phyloP scores from a whole-genome alignment of 176 grass and related monocot species.

The Musa schizocarpa region DNA sequence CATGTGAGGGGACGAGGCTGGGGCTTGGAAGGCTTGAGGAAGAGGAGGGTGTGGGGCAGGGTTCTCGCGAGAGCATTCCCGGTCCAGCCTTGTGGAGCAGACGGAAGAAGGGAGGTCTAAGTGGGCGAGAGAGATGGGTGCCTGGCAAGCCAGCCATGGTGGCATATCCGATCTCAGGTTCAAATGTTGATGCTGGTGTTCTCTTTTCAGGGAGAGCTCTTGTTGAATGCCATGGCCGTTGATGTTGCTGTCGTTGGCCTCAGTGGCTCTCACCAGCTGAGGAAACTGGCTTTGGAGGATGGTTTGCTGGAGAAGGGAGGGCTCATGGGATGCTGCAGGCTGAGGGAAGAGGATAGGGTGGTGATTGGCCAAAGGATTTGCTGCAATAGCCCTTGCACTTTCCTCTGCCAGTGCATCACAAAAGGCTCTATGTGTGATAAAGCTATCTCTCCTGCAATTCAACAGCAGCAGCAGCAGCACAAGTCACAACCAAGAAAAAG shows the following conservation, averaged over 20 bases:
- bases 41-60: not conserved
- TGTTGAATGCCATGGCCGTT: conserved; percentile 29
- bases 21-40: conserved; percentile 9
- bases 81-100: conserved; percentile 23
- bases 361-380: conserved; percentile 24
- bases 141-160: conserved; percentile 31
- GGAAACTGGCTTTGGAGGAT: conserved; percentile 29
- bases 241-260: not conserved
- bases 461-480: not conserved
- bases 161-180: conserved; percentile 18
- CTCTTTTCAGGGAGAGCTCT: conserved; percentile 40
- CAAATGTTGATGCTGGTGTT: conserved; percentile 32
- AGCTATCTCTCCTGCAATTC: conserved; percentile 61
- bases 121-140: not conserved
- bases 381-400: conserved; percentile 61
- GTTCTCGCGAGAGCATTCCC: conserved; percentile 33
- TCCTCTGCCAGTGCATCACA: conserved; percentile 94
- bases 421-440: conserved; percentile 96
- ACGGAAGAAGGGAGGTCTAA: not conserved
- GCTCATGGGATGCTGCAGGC: conserved; percentile 24
- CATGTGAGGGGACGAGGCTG: conserved; percentile 46
- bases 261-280: conserved; percentile 2
- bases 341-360: conserved; percentile 38
- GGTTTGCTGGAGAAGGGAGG: conserved; percentile 38
- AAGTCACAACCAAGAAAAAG: not conserved